These are phyloP conservation scores for Arthrobotrys sinensis DNA, from an alignment of 2,329 filamentous ascomycete species.

Conservation along the genomic window DNA sequence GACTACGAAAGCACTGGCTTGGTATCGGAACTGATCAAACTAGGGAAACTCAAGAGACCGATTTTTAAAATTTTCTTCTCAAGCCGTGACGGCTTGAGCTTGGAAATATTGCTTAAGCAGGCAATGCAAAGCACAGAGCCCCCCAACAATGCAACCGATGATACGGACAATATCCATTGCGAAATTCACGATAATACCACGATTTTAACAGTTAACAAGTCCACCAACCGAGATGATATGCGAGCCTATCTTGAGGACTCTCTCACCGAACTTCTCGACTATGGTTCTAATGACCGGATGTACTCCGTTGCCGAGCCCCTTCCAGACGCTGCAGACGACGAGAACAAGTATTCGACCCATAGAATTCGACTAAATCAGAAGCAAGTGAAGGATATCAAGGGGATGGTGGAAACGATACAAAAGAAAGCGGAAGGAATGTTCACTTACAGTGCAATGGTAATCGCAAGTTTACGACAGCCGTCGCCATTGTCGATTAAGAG, in stretches of 20 bases:
- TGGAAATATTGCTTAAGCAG: slow-evolving; percentile 1
- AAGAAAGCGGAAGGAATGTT: slow-evolving; percentile 56
- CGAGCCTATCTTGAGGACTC: slow-evolving; percentile 36
- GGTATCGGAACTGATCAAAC: slow-evolving; percentile 15
- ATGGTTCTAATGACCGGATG: neutral
- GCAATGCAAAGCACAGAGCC: neutral
- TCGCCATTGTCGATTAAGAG: slow-evolving; percentile 49
- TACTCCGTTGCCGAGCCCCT: neutral
- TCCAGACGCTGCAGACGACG: neutral
- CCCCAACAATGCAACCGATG: neutral
- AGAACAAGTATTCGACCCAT: neutral
- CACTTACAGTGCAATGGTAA: slow-evolving; percentile 52
- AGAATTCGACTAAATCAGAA: slow-evolving; percentile 10
- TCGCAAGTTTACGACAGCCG: slow-evolving; percentile 46
- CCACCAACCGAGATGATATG: slow-evolving; percentile 48
- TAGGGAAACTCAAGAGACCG: slow-evolving; percentile 18
- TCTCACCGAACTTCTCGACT: slow-evolving; percentile 40
- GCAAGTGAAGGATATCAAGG: slow-evolving; percentile 31
- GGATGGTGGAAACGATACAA: slow-evolving; percentile 41
- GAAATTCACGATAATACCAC: slow-evolving; percentile 25
- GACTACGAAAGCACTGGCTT: slow-evolving; percentile 33
- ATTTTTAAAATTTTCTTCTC: slow-evolving; percentile 42
- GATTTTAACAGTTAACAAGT: slow-evolving; percentile 42
- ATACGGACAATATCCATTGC: slow-evolving; percentile 3
- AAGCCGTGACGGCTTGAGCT: slow-evolving; percentile 27